Conservation (phyloP, 1,284 basidiomycete species). For the Ustilago shanxiensis region DNA sequence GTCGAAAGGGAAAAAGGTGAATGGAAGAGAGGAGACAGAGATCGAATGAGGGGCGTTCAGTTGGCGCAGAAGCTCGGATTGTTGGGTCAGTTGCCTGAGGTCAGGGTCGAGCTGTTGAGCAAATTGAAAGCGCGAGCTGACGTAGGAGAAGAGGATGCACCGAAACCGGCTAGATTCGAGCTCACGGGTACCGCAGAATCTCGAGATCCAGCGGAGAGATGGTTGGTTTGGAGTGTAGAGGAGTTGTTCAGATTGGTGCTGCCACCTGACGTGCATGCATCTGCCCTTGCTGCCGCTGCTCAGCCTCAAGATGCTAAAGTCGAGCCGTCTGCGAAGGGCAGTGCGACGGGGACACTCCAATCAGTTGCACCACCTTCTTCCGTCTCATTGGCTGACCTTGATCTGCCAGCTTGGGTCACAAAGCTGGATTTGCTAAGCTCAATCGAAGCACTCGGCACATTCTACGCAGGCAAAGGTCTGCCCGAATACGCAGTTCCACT, state of each 20-base stretch:
- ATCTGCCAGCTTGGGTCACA: slow-evolving; percentile 68
- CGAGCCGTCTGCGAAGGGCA: not conserved
- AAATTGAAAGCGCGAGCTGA: slow-evolving; percentile 7
- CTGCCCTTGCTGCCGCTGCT: slow-evolving; percentile 37
- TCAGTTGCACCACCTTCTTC: slow-evolving; percentile 28
- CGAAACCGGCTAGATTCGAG: slow-evolving; percentile 22
- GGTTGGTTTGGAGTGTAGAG: slow-evolving; percentile 69
- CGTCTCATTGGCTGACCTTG: slow-evolving; percentile 62
- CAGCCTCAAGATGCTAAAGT: not conserved
- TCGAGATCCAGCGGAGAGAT: slow-evolving; percentile 59
- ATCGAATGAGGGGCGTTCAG: slow-evolving; percentile 62
- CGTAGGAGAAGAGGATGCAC: slow-evolving; percentile 18
- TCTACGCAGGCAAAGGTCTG: slow-evolving; percentile 64
- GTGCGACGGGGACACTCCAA: slow-evolving; percentile 3
- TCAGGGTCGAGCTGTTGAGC: slow-evolving; percentile 26
- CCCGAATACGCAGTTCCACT: slow-evolving; percentile 69
- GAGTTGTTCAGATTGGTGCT: slow-evolving; percentile 61
- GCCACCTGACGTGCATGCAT: slow-evolving; percentile 33
- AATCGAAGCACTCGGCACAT: slow-evolving; percentile 69
- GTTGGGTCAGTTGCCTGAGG: slow-evolving; percentile 55
- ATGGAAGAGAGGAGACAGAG: slow-evolving; percentile 32
- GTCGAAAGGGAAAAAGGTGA: slow-evolving; percentile 26
- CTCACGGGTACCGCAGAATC: slow-evolving; percentile 42
- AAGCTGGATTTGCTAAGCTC: slow-evolving; percentile 64
- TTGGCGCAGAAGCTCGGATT: slow-evolving; percentile 64